Base-by-base conservation (phyloP, 352 stramenopile genomes). In the Globisporangium acanthophoron region DNA sequence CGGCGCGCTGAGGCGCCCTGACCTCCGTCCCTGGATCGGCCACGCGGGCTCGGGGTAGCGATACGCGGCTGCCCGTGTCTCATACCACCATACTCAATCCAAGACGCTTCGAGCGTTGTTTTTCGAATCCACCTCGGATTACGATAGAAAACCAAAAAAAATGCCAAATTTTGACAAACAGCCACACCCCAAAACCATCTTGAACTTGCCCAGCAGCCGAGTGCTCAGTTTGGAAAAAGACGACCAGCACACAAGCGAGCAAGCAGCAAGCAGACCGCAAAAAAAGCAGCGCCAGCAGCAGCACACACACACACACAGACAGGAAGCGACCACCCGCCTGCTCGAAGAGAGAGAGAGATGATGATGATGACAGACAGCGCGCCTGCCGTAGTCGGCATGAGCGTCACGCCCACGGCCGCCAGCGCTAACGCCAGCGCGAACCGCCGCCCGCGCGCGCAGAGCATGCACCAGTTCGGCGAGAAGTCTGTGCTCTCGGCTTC, bases 151-250 rank as follows among this genome's bases (percentile, higher is more conserved):
- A 6, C 43, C 43, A 3, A 48, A n/a, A 46, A 20, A 20, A 27
- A 48, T 15, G 5, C n/a, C 18, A 48, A 48, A 48, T 27, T 48
- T 24, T 27, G 20, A 21, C 43, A 48, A 48, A 29, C 27, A 11
- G n/a, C 9, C 43, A 15, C 41, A 13, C 33, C 33, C 33, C 33
- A 37, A 37, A 15, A 35, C 40, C 59, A 59, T 62, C 65, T 73
- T 76, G 68, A 71, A 76, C 64, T 71, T 72, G 60, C 52, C 40
- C 41, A 56, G 44, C 16, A 9, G 16, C 18, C 5, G 5, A 11
- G n/a, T 54, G 63, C 59, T 81, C 78, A 89, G 60, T 89, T 71
- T 71, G 68, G 68, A 89, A 89, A 84, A 86, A 76, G 66, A 70
- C 73, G 65, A 67, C 59, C 39, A 48, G 52, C 48, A 31, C 71